Base-by-base conservation (phyloP, 2,329 filamentous ascomycete species). In the Onygena corvina region DNA sequence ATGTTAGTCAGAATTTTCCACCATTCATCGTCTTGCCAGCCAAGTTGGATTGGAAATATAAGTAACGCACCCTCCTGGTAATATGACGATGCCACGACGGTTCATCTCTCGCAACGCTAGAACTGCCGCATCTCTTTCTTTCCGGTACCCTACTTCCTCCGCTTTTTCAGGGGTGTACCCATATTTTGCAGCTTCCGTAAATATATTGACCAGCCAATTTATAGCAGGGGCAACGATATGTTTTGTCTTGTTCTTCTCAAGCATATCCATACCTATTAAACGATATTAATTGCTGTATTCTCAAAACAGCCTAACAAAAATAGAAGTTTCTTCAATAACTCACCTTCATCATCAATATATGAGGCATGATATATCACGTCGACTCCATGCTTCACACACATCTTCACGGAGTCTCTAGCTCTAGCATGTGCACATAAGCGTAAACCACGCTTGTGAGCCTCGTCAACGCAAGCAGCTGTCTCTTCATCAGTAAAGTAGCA, bases 341-440 rank as follows among this genome's bases (percentile, higher is more conserved):
- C 52, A 52, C 57, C 54, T 47, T 65, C 59, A 23, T 67, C 65
- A 49, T 74, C 69, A 11, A 69, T 69, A 46, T 65, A 73, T 0
- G 63, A 68, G 1, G 67, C 71, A 53, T 74, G 70, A 52, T 69
- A 74, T 35, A 74, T 71, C 4, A 71, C 65, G 44, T 74, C 71
- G 0, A 74, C 68, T 1, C 70, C 70, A 36, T 69, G 65, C 49
- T 61, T 61, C 33, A 70, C 56, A 54, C 66, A 71, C 61, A 70
- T 65, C 38, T 63, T 67, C 4, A 74, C 67, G 0, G 65, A 67
- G 40, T 72, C 71, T 31, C 68, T 53, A 2, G 70, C 67, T 23
- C 71, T 58, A 4, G 70, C 70, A 57, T 73, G 71, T 0, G 70
- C 61, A 50, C 71, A 74, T 0, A 74, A 53, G n/a, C 59, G 47